A percentile compares a stretch with the other conserved stretches of the same genome.
phyloP scores from a whole-genome alignment of 176 grass and related monocot species.

The Rhipidocladum racemiflorum region DNA sequence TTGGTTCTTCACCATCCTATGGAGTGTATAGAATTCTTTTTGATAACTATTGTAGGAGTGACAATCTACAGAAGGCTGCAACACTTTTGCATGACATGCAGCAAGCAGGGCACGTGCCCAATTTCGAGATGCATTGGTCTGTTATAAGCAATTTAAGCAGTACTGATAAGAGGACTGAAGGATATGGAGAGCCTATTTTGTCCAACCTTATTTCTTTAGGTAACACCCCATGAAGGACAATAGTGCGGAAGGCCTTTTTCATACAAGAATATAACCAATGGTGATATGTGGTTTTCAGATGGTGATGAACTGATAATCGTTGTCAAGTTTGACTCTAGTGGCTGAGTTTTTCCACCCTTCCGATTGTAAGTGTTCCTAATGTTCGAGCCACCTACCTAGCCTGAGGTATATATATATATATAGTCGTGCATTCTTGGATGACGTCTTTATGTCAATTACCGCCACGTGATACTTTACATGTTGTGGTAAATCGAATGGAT shows the following conservation, averaged over 20 bases:
- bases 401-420: slow-evolving; percentile 22
- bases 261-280: not conserved
- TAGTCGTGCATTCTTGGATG: not conserved
- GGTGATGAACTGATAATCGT: not conserved
- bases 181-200: slow-evolving; percentile 55
- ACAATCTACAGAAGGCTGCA: slow-evolving; percentile 58
- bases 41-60: slow-evolving; percentile 56
- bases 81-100: slow-evolving; percentile 86
- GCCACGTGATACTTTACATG: not conserved
- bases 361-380: not conserved
- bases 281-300: not conserved
- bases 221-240: slow-evolving; percentile 25
- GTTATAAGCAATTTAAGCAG: slow-evolving; percentile 86
- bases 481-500: not conserved
- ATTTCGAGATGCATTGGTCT: slow-evolving; percentile 96
- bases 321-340: slow-evolving; percentile 2
- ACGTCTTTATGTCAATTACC: not conserved
- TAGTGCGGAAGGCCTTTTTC: slow-evolving; percentile 12
- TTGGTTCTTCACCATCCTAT: slow-evolving; percentile 52
- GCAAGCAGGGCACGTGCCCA: slow-evolving; percentile 61
- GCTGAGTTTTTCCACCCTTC: not conserved
- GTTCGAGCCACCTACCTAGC: not conserved
- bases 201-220: slow-evolving; percentile 49
- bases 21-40: slow-evolving; percentile 75
- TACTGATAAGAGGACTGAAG: slow-evolving; percentile 38